Base-by-base conservation (phyloP, 345 rosid species). In the Ceriops decandra region DNA sequence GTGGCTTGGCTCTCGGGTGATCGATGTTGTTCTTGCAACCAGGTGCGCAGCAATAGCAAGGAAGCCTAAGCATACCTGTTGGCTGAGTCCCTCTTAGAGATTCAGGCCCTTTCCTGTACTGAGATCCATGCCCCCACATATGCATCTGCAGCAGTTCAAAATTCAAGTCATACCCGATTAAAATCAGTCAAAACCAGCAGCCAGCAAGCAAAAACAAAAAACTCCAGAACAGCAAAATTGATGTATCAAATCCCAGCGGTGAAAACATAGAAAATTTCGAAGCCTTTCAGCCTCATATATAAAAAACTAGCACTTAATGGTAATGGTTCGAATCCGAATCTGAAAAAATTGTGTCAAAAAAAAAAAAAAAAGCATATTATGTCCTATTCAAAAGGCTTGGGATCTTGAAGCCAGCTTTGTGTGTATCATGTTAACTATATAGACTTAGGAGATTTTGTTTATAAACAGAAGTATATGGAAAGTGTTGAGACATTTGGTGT, bases 21-120 rank as follows among this genome's bases (percentile, higher is more conserved):
- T 87, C 88, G 49, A 87, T 85, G 76, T 87, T 87, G 84, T 85
- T 85, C 71, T 85, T 72, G 74, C 92, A 87, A 4, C 90, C 92
- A 0, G 81, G 80, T 2, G 92, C 85, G 32, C 90, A 87, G 60
- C 92, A 87, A 42, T 84, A 87, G 73, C 92, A 87, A 17, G 92
- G 92, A 30, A 87, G 86, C 78, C 90, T 81, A 16, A 87, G 80
- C 92, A 85, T 87, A 19, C 84, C 89, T 9, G 88, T 85, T 8
- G 90, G 92, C 52, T 85, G 90, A 2, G 88, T 85, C 60, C 90
- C 92, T 70, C 88, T 82, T 33, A 87, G 75, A 2, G 90, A 85
- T 76, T 87, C 89, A 0, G 92, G 89, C 26, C 87, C 87, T 75
- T 83, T 81, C 54, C 85, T 82, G 63, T 85, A 85, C 52, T 83